Base-by-base conservation (phyloP, 495 filamentous ascomycete species). In the Geoglossum glabrum region DNA sequence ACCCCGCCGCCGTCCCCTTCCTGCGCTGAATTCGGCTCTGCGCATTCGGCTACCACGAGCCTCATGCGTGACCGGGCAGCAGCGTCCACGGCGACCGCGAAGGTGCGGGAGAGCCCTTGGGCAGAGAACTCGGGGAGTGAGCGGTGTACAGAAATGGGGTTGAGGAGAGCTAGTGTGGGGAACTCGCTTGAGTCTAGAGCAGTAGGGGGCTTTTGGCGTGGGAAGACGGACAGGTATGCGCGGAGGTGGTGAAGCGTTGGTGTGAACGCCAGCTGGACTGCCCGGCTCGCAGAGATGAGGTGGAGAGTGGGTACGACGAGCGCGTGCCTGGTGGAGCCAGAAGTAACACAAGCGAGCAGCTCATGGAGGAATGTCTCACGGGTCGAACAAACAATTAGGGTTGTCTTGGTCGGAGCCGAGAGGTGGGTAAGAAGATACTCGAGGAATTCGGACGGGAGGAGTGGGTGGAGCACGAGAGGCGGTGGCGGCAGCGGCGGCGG, bases 91-190 rank as follows among this genome's bases (percentile, higher is more conserved):
- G 83, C 69, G 25, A 68, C 67, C 11, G 88, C 77, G 17, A 85
- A 71, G 5, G 82, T 86, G 63, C 80, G 79, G 54, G 79, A 79
- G 5, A 95, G 67, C 0, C 87, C 89, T 66, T 94, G 88, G 0
- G 83, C 87, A 46, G 85, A 89, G 74, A 84, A 90, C 63, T 92
- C 86, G 57, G 79, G 78, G 4, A 85, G 90, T 28, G 73, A 68
- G n/a, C 72, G 72, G 69, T 95, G 89, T 36, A 87, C 66, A 30
- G 72, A 68, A 11, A 93, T 62, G 49, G 84, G 72, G 56, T 86
- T 79, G 59, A 86, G 77, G 11, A 90, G 67, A 13, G 81, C 73
- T 15, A 95, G 68, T 26, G 78, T 64, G 17, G 71, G 55, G 36
- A n/a, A 51, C 55, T 33, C 40, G 40, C 40, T 21, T 45, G 40